Evolutionary conservation across 202 grass and related monocot species (phyloP).

Genomic region (Dendrocalamus latiflorus): DNA sequence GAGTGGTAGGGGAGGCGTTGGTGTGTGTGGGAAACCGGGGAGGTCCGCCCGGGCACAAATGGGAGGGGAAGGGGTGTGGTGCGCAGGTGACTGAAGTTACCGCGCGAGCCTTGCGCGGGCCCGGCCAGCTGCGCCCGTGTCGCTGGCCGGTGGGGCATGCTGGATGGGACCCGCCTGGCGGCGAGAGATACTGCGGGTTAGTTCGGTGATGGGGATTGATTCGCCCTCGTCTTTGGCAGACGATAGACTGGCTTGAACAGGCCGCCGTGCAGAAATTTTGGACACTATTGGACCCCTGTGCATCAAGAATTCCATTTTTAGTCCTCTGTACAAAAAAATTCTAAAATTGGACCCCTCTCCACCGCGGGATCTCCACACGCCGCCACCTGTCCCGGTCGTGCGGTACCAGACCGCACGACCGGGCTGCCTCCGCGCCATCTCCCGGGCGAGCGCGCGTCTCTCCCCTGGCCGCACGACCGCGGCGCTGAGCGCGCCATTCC

Average conservation of each 20-base stretch:
- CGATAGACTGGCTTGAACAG: background rate
- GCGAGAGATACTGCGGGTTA: fast-evolving
- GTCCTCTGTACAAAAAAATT: no score
- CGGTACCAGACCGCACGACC: no score
- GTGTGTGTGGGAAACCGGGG: background rate
- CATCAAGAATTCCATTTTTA: no score
- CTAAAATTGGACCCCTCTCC: no score
- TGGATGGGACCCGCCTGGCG: background rate
- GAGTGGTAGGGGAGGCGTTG: background rate
- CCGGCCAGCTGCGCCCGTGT: background rate
- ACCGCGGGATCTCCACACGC: no score
- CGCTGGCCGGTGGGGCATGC: background rate
- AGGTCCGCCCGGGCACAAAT: background rate
- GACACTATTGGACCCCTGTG: no score
- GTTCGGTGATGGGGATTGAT: background rate
- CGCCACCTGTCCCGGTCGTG: no score
- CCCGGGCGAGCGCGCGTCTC: no score
- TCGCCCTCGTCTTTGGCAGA: background rate
- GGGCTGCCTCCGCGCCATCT: no score
- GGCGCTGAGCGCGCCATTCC: no score
- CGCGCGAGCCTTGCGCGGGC: background rate
- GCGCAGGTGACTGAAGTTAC: slow-evolving; percentile 16
- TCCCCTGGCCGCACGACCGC: no score
- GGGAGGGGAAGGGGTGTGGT: background rate
- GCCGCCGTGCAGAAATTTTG: no score